These are phyloP conservation scores for Neurospora tetraspora DNA, from an alignment of 495 filamentous ascomycete species.

Conservation along the genomic window DNA sequence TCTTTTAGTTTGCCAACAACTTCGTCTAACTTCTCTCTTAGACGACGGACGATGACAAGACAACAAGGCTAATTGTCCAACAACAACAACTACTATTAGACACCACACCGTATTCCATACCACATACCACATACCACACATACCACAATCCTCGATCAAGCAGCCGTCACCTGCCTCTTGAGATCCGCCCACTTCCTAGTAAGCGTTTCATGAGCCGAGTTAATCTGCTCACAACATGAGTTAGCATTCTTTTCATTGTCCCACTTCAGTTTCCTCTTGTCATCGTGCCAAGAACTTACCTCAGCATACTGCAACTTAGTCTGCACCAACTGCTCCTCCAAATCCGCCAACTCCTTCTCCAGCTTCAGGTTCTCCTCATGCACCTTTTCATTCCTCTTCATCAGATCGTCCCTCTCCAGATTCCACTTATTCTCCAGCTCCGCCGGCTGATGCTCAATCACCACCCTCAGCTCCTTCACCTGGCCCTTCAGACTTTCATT, in stretches of 20 bases:
- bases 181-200: constrained; percentile 74
- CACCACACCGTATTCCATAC: neutral
- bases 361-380: constrained; percentile 85
- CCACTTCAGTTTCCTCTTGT: neutral
- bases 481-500: constrained; percentile 79
- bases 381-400: constrained; percentile 86
- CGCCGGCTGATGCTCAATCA: constrained; percentile 80
- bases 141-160: constrained; percentile 10
- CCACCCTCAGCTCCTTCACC: constrained; percentile 66
- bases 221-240: constrained; percentile 39
- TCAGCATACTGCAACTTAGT: constrained; percentile 94
- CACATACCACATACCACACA: neutral
- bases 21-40: neutral
- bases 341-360: constrained; percentile 84
- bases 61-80: neutral
- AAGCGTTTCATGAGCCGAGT: constrained; percentile 64
- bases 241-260: constrained; percentile 9
- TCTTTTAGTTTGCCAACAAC: neutral
- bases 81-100: neutral
- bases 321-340: constrained; percentile 87
- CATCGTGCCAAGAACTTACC: too few species aligned
- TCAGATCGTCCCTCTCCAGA: constrained; percentile 82
- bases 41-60: neutral
- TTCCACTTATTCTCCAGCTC: constrained; percentile 79
- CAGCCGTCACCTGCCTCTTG: constrained; percentile 42